These are phyloP conservation scores for Geranium incanum DNA, from an alignment of 441 rosid genomes.

Conservation along the genomic window DNA sequence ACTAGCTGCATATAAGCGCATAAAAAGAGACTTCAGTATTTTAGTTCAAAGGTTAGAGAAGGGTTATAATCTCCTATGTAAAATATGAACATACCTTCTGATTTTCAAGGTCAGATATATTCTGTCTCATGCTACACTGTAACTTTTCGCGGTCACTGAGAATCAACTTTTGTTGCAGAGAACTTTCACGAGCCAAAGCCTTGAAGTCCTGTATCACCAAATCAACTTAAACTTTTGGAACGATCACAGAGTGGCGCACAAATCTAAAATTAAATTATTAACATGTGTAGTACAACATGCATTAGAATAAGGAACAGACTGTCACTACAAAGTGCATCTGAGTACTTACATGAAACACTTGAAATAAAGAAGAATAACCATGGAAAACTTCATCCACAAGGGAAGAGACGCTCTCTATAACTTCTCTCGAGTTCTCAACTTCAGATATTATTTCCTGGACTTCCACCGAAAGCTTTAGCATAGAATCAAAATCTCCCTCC, in stretches of 20 bases:
- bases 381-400: conserved; percentile 58
- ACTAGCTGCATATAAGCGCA: conserved; percentile 36
- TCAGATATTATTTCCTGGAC: conserved; percentile 53
- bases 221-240: conserved; percentile 14
- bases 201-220: conserved; percentile 51
- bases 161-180: conserved; percentile 44
- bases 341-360: conserved; percentile 51
- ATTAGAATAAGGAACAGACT: conserved; percentile 5
- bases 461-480: conserved; percentile 41
- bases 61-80: not conserved
- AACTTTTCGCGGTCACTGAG: conserved; percentile 36
- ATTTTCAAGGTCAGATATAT: conserved; percentile 43
- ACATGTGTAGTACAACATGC: not conserved
- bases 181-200: conserved; percentile 33
- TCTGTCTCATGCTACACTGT: conserved; percentile 36
- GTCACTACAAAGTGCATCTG: conserved; percentile 8
- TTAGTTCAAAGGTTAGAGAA: not conserved
- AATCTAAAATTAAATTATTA: not conserved
- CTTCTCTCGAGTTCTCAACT: conserved; percentile 39
- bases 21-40: conserved; percentile 3
- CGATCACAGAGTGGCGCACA: conserved; percentile 3
- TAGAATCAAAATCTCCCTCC: conserved; percentile 34
- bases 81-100: conserved; percentile 47
- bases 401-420: conserved; percentile 36
- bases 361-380: conserved; percentile 36